Conservation (phyloP, 768 basidiomycete genomes). For the Suillus occidentalis region DNA sequence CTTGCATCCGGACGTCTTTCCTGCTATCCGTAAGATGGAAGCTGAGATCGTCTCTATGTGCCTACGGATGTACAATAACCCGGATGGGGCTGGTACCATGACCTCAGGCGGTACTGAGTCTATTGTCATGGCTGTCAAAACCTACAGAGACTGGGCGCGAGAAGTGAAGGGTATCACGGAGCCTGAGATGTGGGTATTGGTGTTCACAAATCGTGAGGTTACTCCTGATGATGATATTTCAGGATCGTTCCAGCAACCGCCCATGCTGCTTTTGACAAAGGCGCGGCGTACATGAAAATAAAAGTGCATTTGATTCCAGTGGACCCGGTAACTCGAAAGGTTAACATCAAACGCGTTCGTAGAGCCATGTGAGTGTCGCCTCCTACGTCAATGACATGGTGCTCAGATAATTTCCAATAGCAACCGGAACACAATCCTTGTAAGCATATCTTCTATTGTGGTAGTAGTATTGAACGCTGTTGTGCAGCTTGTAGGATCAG, state of each 20-base stretch:
- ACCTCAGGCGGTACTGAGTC: constrained; percentile 96
- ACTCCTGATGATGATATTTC: not conserved
- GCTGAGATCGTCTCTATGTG: constrained; percentile 91
- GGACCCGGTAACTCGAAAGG: constrained; percentile 72
- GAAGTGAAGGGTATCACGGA: constrained; percentile 83
- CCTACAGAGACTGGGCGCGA: constrained; percentile 90
- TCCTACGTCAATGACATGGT: not conserved
- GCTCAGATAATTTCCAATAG: constrained; percentile 36
- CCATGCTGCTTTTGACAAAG: constrained; percentile 96
- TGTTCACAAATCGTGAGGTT: not conserved
- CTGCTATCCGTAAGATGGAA: constrained; percentile 94
- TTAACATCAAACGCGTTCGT: constrained; percentile 70
- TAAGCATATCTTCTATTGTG: constrained; percentile 23
- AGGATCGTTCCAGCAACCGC: constrained; percentile 85
- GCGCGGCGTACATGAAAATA: constrained; percentile 81
- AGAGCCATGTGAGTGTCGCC: constrained; percentile 76
- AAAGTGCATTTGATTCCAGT: constrained; percentile 89
- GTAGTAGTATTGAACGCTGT: not conserved
- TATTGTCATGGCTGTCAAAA: constrained; percentile 94
- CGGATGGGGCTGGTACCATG: constrained; percentile 85
- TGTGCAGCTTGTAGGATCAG: constrained; percentile 76
- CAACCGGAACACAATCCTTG: constrained; percentile 89
- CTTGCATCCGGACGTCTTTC: constrained; percentile 91
- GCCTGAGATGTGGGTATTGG: constrained; percentile 79
- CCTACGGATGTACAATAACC: constrained; percentile 80